Percentiles rank a stretch among this genome's conserved stretches.
Conservation (phyloP, 1,139 yeast genomes). For the Yamadazyma dendronema region DNA sequence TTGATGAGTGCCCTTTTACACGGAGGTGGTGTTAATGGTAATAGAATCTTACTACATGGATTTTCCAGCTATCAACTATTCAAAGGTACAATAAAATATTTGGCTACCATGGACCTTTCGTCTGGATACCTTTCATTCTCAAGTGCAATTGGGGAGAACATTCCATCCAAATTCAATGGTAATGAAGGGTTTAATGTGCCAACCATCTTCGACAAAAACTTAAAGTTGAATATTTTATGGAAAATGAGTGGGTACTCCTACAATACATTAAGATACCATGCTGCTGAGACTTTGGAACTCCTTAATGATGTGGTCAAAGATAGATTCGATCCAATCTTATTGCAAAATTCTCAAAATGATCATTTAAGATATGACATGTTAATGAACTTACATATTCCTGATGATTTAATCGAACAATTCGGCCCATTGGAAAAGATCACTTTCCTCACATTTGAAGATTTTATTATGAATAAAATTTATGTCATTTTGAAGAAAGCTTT, state of each 20-base stretch:
- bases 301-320: constrained; percentile 80
- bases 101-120: constrained; percentile 73
- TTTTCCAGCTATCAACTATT: constrained; percentile 91
- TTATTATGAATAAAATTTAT: constrained; percentile 57
- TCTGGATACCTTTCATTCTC: constrained; percentile 68
- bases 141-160: constrained; percentile 51
- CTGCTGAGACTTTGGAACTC: constrained; percentile 63
- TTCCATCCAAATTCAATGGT: constrained; percentile 47
- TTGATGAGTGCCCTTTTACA: constrained; percentile 77
- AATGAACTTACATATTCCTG: constrained; percentile 48
- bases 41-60: constrained; percentile 76
- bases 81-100: constrained; percentile 78
- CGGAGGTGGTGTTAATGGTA: constrained; percentile 81
- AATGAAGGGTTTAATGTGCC: constrained; percentile 68
- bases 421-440: constrained; percentile 75
- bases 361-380: constrained; percentile 66
- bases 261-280: constrained; percentile 58
- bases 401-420: constrained; percentile 43
- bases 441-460: constrained; percentile 68
- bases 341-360: constrained; percentile 57
- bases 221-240: constrained; percentile 76
- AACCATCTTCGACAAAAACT: constrained; percentile 71
- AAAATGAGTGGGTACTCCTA: constrained; percentile 77
- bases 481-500: constrained; percentile 62
- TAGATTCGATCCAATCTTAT: constrained; percentile 80